A percentile compares a stretch with the other conserved stretches of the same genome.
Conservation (phyloP, 805 yeast species). For the Metschnikowia reukaufii region DNA sequence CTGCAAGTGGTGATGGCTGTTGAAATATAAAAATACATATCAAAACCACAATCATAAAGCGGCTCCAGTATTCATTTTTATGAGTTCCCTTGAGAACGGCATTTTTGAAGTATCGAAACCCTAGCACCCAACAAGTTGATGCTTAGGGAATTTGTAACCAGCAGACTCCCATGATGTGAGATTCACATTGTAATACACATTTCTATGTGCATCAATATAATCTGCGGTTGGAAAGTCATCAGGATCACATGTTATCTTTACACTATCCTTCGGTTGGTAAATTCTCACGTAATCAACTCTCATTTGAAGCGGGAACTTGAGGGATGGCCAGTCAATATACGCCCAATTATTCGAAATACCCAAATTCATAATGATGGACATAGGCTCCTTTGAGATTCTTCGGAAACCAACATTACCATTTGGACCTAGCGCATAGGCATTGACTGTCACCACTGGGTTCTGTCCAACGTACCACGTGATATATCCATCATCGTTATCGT, state of each 20-base stretch:
- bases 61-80: no score
- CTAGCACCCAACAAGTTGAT: conserved; percentile 24
- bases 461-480: conserved; percentile 86
- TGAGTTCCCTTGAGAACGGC: no score
- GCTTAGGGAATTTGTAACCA: conserved; percentile 59
- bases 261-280: conserved; percentile 36
- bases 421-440: conserved; percentile 38
- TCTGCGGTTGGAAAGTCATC: conserved; percentile 35
- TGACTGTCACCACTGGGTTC: conserved; percentile 32
- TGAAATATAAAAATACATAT: no score
- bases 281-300: conserved; percentile 42
- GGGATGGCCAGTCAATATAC: conserved; percentile 34
- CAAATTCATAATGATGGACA: conserved; percentile 39
- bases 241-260: conserved; percentile 40
- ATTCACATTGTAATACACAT: conserved; percentile 37
- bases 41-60: no score
- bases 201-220: conserved; percentile 33
- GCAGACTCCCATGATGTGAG: conserved; percentile 39
- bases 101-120: not conserved
- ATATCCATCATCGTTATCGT: conserved; percentile 69
- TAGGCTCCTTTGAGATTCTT: conserved; percentile 37
- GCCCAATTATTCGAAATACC: conserved; percentile 45
- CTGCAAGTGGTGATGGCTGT: no score
- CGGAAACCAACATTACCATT: conserved; percentile 41
- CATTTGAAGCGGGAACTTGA: conserved; percentile 37